Evolutionary conservation across 2,329 filamentous ascomycete species (phyloP).

Genomic region (Leptodontidium sp.): DNA sequence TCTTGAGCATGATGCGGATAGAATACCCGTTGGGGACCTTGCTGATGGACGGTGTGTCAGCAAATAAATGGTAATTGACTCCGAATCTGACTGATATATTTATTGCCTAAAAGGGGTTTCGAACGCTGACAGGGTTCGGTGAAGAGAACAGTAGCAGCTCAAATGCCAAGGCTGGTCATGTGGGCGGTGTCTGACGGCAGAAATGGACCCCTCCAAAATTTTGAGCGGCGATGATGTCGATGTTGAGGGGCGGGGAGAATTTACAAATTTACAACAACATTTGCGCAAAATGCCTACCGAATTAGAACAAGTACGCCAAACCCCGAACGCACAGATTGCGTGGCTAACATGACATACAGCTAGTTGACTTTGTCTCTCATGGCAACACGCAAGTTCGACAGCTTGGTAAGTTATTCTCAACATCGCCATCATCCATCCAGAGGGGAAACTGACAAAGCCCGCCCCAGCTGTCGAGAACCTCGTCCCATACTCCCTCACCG

Average conservation of each 20-base stretch:
- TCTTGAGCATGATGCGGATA: not conserved
- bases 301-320: conserved; percentile 72
- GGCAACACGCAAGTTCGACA: conserved; percentile 90
- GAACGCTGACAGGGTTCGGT: too few relatives aligned
- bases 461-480: conserved; percentile 80
- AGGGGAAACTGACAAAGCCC: conserved; percentile 33
- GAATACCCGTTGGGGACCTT: not conserved
- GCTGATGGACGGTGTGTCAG: not conserved
- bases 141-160: not conserved
- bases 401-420: conserved; percentile 62
- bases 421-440: conserved; percentile 1
- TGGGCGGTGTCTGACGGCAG: conserved; percentile 19
- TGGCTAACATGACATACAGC: conserved; percentile 56
- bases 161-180: not conserved
- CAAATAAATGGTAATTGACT: not conserved
- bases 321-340: too few relatives aligned
- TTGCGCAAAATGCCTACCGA: conserved; percentile 72
- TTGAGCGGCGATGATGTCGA: not conserved
- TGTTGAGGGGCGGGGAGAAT: not conserved
- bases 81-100: not conserved
- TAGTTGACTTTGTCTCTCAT: conserved; percentile 92
- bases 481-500: conserved; percentile 78
- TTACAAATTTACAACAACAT: not conserved
- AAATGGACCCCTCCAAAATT: conserved; percentile 26
- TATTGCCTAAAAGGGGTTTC: too few relatives aligned